phyloP scores from a whole-genome alignment of 139 green algal genomes.

The Chlamydomonas asymmetrica region DNA sequence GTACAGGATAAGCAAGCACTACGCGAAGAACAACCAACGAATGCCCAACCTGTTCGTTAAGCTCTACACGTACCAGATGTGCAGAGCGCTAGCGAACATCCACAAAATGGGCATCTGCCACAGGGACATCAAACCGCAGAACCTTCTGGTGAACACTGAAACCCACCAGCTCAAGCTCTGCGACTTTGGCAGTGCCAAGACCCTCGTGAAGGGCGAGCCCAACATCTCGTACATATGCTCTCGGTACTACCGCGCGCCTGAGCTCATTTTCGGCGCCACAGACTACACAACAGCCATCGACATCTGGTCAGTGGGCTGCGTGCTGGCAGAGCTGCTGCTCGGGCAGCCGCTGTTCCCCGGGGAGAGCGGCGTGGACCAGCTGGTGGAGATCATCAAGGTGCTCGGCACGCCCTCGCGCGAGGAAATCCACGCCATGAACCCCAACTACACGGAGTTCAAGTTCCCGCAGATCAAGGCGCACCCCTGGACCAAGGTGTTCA shows the following conservation, averaged over 20 bases:
- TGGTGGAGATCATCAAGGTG: conserved; percentile 99
- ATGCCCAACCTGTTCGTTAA: conserved; percentile 95
- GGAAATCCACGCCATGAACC: conserved; percentile 99
- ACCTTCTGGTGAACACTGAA: conserved; percentile 92
- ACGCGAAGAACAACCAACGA: conserved; percentile 89
- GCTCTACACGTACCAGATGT: conserved; percentile 96
- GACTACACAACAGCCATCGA: conserved; percentile 99
- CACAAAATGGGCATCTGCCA: conserved; percentile 89
- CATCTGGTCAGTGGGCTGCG: conserved; percentile 96
- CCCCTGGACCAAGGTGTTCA: conserved; percentile 96
- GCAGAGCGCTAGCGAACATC: conserved; percentile 81
- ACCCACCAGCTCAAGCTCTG: conserved; percentile 97
- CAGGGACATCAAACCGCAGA: conserved; percentile 96
- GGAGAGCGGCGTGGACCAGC: conserved; percentile 97
- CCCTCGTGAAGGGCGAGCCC: conserved; percentile 88
- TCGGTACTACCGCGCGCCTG: conserved; percentile 91
- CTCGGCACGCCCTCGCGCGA: conserved; percentile 92
- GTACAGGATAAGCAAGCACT: conserved; percentile 96
- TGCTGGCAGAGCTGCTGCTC: conserved; percentile 97
- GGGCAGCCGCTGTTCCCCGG: conserved; percentile 90
- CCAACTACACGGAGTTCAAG: conserved; percentile 99
- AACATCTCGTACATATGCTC: conserved; percentile 99
- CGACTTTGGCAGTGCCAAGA: conserved; percentile 98
- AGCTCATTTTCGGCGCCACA: conserved; percentile 99
- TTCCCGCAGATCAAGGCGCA: conserved; percentile 97